Conservation (phyloP, 139 green algal genomes). For the Cymbomonas tetramitiformis region DNA sequence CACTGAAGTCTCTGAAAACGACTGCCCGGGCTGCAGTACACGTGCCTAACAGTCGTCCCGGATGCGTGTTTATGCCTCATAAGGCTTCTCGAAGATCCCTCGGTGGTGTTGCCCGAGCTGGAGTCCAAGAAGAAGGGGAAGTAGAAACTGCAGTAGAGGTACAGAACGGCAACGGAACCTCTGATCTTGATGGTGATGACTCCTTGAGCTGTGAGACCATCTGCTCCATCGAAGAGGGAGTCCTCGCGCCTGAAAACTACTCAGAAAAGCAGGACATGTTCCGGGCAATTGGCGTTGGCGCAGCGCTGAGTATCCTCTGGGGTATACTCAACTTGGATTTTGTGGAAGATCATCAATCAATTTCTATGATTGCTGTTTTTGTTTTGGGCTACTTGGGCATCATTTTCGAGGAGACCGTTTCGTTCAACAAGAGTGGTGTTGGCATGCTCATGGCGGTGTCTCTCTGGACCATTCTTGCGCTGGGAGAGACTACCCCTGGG, state of each 20-base stretch:
- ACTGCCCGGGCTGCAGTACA: no score
- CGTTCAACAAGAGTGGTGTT: conserved; percentile 48
- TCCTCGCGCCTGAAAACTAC: neutral
- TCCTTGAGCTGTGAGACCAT: neutral
- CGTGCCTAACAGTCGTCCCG: no score
- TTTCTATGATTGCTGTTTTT: conserved; percentile 34
- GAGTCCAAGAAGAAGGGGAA: neutral
- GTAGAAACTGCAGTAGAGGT: neutral
- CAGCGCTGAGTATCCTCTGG: conserved; percentile 16
- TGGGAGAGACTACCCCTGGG: no score
- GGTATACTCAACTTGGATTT: conserved; percentile 28
- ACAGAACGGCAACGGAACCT: neutral
- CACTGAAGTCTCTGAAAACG: no score
- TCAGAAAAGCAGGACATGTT: conserved; percentile 27
- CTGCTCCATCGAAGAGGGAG: conserved; percentile 13
- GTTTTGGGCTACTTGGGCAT: conserved; percentile 45
- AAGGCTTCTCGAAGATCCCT: no score
- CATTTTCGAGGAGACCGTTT: conserved; percentile 52
- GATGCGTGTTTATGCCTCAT: no score
- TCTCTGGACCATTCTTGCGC: conserved; percentile 45
- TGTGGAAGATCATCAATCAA: conserved; percentile 34
- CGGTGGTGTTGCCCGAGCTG: no score
- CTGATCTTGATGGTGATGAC: neutral
- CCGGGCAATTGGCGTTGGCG: conserved; percentile 34
- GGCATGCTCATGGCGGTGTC: conserved; percentile 51